Conservation (phyloP, 2,329 filamentous ascomycete genomes). For the Aspergillus neoniger region DNA sequence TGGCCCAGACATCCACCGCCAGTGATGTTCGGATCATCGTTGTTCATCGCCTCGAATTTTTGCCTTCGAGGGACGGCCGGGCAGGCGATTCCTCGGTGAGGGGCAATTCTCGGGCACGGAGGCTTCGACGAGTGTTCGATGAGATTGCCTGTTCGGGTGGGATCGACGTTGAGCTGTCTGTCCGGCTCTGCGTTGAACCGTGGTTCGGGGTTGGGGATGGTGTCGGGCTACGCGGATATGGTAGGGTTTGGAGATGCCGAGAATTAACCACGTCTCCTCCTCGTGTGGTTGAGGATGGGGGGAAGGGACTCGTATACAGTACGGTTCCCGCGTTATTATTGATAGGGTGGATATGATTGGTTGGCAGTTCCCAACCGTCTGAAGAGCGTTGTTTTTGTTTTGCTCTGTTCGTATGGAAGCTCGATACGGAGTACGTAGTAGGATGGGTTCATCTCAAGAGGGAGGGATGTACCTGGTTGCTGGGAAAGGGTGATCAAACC, state of each 20-base stretch:
- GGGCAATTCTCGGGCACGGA: neutral
- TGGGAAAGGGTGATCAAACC: neutral
- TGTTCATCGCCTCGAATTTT: neutral
- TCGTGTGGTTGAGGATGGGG: neutral
- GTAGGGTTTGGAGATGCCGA: neutral
- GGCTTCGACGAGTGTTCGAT: conserved; percentile 10
- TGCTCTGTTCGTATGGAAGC: neutral
- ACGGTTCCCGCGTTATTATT: neutral
- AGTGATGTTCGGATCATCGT: conserved; percentile 1
- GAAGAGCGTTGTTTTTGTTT: neutral
- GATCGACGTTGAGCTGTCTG: conserved; percentile 7
- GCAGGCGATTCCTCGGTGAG: neutral
- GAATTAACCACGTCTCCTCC: neutral
- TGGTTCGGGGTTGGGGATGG: neutral
- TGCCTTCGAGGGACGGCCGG: neutral
- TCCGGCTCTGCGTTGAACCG: neutral
- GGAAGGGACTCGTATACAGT: no score
- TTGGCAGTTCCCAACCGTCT: neutral
- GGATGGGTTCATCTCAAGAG: neutral
- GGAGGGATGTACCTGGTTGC: neutral
- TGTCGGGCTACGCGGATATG: neutral
- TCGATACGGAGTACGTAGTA: neutral
- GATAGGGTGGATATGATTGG: neutral
- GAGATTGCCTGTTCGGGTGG: conserved; percentile 11
- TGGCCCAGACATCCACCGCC: neutral